Percentiles rank a stretch among this genome's conserved stretches.
These are phyloP conservation scores for Wilhelminamyces savonicus DNA, from an alignment of 805 yeast genomes.

Conservation along the genomic window DNA sequence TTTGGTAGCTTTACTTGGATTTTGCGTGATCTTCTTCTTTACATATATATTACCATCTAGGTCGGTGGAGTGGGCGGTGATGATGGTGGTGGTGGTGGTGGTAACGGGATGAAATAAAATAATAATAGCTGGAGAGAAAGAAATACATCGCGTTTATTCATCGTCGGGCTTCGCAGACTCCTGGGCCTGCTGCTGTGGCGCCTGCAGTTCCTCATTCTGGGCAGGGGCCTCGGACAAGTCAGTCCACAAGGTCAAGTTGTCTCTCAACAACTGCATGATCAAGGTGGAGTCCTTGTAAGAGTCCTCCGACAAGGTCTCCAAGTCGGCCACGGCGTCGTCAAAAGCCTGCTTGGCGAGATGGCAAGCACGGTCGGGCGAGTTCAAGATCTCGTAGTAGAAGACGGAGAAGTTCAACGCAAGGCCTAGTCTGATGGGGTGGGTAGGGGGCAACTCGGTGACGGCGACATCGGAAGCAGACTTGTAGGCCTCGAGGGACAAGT, in stretches of 20 bases:
- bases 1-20: too few species aligned
- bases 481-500: conserved; percentile 88
- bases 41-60: too few species aligned
- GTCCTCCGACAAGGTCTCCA: conserved; percentile 96
- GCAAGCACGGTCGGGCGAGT: conserved; percentile 98
- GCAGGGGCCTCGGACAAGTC: conserved; percentile 79
- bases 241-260: conserved; percentile 97
- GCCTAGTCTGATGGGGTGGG: conserved; percentile 97
- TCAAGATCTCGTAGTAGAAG: conserved; percentile 95
- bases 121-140: too few species aligned
- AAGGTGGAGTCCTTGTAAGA: conserved; percentile 97
- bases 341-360: conserved; percentile 98
- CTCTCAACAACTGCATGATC: conserved; percentile 98
- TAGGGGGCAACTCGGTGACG: conserved; percentile 93
- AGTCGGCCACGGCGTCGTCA: conserved; percentile 98
- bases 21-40: too few species aligned
- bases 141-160: too few species aligned
- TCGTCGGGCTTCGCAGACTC: too few species aligned
- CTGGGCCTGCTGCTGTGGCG: neutral
- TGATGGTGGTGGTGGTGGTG: too few species aligned
- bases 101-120: too few species aligned
- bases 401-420: conserved; percentile 97
- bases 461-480: conserved; percentile 96
- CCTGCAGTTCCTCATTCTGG: conserved; percentile 19
- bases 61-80: too few species aligned